Evolutionary conservation across 805 yeast genomes (phyloP).

Genomic region (Lipomyces oligophaga): DNA sequence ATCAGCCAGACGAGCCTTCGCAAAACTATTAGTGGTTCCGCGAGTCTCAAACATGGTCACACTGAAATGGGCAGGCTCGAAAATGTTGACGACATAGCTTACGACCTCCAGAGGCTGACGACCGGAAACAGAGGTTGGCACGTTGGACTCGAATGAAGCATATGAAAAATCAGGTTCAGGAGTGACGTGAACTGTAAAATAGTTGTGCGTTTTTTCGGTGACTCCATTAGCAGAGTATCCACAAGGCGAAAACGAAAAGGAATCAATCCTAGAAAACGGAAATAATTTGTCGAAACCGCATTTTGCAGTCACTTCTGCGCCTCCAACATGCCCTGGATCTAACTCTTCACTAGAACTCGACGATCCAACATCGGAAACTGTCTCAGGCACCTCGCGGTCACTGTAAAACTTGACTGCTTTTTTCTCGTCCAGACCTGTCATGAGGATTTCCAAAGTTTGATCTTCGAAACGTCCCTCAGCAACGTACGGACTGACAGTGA

Average conservation of each 20-base stretch:
- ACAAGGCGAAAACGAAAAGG: conserved; percentile 89
- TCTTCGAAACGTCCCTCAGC: conserved; percentile 39
- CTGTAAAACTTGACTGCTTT: conserved; percentile 58
- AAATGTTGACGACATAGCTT: conserved; percentile 55
- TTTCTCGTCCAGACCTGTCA: conserved; percentile 72
- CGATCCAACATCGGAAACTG: conserved; percentile 30
- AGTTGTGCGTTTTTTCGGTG: conserved; percentile 50
- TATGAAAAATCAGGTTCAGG: conserved; percentile 94
- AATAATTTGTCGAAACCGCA: conserved; percentile 64
- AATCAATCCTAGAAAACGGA: conserved; percentile 53
- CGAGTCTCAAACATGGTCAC: conserved; percentile 48
- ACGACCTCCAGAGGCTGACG: conserved; percentile 46
- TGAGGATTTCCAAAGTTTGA: conserved; percentile 81
- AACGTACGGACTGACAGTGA: neutral
- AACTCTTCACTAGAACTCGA: conserved; percentile 38
- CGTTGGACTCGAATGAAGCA: conserved; percentile 92
- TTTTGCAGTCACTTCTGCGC: conserved; percentile 59
- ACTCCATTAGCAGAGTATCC: conserved; percentile 90
- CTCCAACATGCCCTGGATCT: conserved; percentile 79
- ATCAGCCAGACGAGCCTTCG: conserved; percentile 5
- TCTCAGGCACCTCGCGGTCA: conserved; percentile 45
- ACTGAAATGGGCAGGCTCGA: conserved; percentile 75
- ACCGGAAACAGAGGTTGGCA: conserved; percentile 42
- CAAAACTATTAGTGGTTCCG: conserved; percentile 17
- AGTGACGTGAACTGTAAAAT: conserved; percentile 86